Evolutionary conservation across 768 basidiomycete species (phyloP).

Genomic region (Termitomyces sp.): DNA sequence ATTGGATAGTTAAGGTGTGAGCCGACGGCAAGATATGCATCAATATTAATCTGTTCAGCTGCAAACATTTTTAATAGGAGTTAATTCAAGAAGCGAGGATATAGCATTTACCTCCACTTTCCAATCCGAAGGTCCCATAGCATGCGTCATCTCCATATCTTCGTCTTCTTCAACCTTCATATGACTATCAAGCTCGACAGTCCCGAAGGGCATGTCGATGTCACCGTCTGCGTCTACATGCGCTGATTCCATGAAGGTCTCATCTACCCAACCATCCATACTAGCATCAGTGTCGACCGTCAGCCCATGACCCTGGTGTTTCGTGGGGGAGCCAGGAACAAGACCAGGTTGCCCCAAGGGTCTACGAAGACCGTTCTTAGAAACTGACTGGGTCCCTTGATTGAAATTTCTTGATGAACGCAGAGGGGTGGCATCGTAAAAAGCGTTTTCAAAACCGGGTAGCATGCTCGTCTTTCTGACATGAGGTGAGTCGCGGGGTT

Average conservation of each 20-base stretch:
- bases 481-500: conserved; percentile 29
- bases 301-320: background rate
- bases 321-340: conserved; percentile 4
- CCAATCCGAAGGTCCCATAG: conserved; percentile 47
- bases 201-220: conserved; percentile 26
- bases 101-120: conserved; percentile 48
- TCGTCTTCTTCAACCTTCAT: conserved; percentile 2
- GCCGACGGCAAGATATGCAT: conserved; percentile 47
- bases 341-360: background rate
- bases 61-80: conserved; percentile 6
- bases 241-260: conserved; percentile 4
- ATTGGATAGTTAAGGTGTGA: conserved; percentile 48
- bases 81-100: background rate
- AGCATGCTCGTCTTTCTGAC: conserved; percentile 34
- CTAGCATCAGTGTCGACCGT: background rate
- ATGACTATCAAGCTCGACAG: background rate
- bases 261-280: conserved; percentile 4
- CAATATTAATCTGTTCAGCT: conserved; percentile 64
- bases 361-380: background rate
- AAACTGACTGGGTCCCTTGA: conserved; percentile 17
- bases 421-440: conserved; percentile 39
- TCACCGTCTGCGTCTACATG: conserved; percentile 31
- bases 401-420: conserved; percentile 20
- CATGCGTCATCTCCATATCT: conserved; percentile 25
- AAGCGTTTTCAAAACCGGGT: conserved; percentile 58